Percentiles rank a stretch among this genome's conserved stretches.
phyloP scores from a whole-genome alignment of 2,329 filamentous ascomycete genomes.

The Fusarium circinatum region DNA sequence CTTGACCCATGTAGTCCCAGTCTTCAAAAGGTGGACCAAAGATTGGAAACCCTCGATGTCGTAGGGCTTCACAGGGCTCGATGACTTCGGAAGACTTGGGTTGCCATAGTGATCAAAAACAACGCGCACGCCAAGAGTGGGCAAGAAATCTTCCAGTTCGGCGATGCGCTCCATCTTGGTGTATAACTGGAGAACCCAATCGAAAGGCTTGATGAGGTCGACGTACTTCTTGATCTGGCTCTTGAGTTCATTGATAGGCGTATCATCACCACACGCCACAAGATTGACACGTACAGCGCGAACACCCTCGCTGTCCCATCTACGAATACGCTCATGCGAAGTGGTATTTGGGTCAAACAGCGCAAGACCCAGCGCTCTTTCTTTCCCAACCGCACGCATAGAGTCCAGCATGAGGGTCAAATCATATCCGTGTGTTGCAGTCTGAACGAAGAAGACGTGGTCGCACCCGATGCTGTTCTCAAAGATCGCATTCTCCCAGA shows the following conservation, averaged over 20 bases:
- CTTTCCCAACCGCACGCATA: neutral
- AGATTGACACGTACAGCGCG: neutral
- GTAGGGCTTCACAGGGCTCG: neutral
- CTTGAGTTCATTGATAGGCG: neutral
- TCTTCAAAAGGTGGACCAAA: neutral
- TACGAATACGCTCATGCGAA: neutral
- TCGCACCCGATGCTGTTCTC: neutral
- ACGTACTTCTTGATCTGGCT: neutral
- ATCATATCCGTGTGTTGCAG: neutral
- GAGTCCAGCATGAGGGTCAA: neutral
- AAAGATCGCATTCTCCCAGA: neutral
- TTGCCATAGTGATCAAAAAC: slow-evolving; percentile 1
- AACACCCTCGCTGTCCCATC: neutral
- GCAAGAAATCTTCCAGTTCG: neutral
- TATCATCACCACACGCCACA: neutral
- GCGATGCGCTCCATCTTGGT: neutral
- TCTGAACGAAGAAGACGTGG: neutral
- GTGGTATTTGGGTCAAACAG: neutral
- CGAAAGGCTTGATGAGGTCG: neutral
- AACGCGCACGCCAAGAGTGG: neutral
- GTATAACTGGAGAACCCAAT: neutral
- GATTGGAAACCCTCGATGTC: neutral
- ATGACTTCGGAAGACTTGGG: neutral
- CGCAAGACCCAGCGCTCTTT: neutral
- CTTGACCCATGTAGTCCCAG: neutral